These are phyloP conservation scores for Phytopythium montanum DNA, from an alignment of 352 stramenopile species.

Conservation along the genomic window DNA sequence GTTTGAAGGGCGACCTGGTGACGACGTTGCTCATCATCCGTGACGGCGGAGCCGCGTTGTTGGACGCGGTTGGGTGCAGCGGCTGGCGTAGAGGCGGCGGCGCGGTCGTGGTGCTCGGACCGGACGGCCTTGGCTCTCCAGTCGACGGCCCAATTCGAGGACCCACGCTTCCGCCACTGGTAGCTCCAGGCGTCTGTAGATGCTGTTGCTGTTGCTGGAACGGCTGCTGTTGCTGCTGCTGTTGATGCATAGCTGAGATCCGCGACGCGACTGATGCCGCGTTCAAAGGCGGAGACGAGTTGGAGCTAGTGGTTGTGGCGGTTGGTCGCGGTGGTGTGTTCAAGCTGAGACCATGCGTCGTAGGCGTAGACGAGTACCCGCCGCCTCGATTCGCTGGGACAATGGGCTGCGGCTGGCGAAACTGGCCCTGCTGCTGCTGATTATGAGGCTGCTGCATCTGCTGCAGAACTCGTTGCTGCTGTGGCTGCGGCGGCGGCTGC, in stretches of 20 bases:
- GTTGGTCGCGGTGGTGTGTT: neutral
- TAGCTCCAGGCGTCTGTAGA: neutral
- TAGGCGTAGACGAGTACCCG: neutral
- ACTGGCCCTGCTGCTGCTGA: neutral
- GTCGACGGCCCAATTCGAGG: neutral
- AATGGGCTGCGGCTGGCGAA: constrained; percentile 9
- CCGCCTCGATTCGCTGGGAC: too few species aligned
- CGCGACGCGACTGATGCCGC: constrained; percentile 16
- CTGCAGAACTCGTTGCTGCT: constrained; percentile 2
- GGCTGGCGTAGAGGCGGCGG: constrained; percentile 7
- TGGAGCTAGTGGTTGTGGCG: neutral
- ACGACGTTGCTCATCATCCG: constrained; percentile 36
- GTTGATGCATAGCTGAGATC: constrained; percentile 30
- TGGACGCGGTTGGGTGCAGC: constrained; percentile 13
- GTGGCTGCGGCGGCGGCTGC: constrained; percentile 5
- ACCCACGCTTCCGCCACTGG: neutral
- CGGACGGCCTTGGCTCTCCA: neutral
- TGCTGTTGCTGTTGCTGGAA: constrained; percentile 2
- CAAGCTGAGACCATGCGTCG: neutral
- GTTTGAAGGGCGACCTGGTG: constrained; percentile 1
- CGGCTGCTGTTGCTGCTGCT: constrained; percentile 13
- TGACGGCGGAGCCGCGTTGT: constrained; percentile 43
- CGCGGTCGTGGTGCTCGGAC: constrained; percentile 1
- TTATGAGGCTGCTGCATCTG: neutral
- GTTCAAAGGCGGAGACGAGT: neutral